A percentile compares a stretch with the other conserved stretches of the same genome.
These are phyloP conservation scores for Ambrosia trifida DNA, from an alignment of 129 eudicot genomes.

Conservation along the genomic window DNA sequence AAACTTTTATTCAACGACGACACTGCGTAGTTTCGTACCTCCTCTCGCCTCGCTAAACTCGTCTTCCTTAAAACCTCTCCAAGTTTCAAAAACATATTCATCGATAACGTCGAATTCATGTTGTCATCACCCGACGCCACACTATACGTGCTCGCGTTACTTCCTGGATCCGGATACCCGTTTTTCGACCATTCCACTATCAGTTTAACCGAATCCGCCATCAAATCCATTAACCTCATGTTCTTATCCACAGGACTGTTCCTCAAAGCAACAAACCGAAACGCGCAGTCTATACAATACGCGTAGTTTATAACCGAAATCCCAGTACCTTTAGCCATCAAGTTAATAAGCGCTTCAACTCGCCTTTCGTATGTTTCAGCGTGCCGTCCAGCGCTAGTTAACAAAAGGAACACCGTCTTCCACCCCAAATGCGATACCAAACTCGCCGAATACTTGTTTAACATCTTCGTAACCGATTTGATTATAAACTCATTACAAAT, in stretches of 20 bases:
- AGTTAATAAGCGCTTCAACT: slow-evolving; percentile 51
- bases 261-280: slow-evolving; percentile 67
- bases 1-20: slow-evolving; percentile 56
- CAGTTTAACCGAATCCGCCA: slow-evolving; percentile 67
- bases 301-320: slow-evolving; percentile 50
- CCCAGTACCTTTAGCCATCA: slow-evolving; percentile 50
- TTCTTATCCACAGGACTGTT: slow-evolving; percentile 78
- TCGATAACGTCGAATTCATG: slow-evolving; percentile 30
- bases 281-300: slow-evolving; percentile 74
- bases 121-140: slow-evolving; percentile 45
- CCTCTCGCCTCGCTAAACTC: slow-evolving; percentile 87
- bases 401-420: slow-evolving; percentile 68
- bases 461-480: slow-evolving; percentile 45
- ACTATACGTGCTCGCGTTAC: slow-evolving; percentile 36
- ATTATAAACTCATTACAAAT: slow-evolving; percentile 63
- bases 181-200: slow-evolving; percentile 59
- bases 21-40: slow-evolving; percentile 84
- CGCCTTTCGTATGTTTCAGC: slow-evolving; percentile 68
- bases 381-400: slow-evolving; percentile 68
- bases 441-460: slow-evolving; percentile 52
- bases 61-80: slow-evolving; percentile 81
- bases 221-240: slow-evolving; percentile 64
- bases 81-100: slow-evolving; percentile 58
- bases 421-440: slow-evolving; percentile 66
- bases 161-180: slow-evolving; percentile 65